Evolutionary conservation across 2,329 filamentous ascomycete species (phyloP).

Genomic region (Helotiales sp.): DNA sequence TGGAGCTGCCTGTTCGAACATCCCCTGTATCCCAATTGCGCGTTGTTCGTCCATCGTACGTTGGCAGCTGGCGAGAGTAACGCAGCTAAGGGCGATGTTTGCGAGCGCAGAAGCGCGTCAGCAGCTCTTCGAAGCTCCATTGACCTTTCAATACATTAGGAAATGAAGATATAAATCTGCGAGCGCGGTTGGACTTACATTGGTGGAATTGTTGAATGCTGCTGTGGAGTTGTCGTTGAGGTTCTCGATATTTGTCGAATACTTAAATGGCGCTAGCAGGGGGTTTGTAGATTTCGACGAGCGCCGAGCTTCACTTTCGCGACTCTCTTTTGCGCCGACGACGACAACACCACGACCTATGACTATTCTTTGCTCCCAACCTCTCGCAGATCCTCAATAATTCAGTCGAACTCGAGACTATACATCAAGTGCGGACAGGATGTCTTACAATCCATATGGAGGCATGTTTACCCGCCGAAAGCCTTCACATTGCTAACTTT

Average conservation of each 20-base stretch:
- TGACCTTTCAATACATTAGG: slow-evolving; percentile 25
- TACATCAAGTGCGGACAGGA: slow-evolving; percentile 22
- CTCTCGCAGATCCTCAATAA: neutral
- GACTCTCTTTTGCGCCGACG: slow-evolving; percentile 14
- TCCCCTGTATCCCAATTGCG: slow-evolving; percentile 26
- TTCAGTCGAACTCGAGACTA: neutral
- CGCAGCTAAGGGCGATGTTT: slow-evolving; percentile 35
- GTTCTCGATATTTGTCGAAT: slow-evolving; percentile 20
- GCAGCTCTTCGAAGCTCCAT: slow-evolving; percentile 45
- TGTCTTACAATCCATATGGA: slow-evolving; percentile 46
- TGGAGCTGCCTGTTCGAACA: slow-evolving; percentile 8
- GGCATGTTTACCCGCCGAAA: slow-evolving; percentile 32
- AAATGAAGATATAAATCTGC: slow-evolving; percentile 15
- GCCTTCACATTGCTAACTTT: slow-evolving; percentile 23
- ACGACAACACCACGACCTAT: slow-evolving; percentile 9
- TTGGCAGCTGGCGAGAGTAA: slow-evolving; percentile 38
- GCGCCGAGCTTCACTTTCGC: slow-evolving; percentile 16
- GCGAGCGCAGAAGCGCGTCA: slow-evolving; percentile 41
- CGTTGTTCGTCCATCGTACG: slow-evolving; percentile 27
- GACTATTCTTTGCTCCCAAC: neutral
- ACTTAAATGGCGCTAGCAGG: slow-evolving; percentile 3
- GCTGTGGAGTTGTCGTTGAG: slow-evolving; percentile 31
- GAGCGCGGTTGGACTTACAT: slow-evolving; percentile 28
- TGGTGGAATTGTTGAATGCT: slow-evolving; percentile 17
- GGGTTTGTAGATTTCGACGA: slow-evolving; percentile 1